Conservation (phyloP, 2,329 filamentous ascomycete species). For the Zymoseptoria pseudotritici region DNA sequence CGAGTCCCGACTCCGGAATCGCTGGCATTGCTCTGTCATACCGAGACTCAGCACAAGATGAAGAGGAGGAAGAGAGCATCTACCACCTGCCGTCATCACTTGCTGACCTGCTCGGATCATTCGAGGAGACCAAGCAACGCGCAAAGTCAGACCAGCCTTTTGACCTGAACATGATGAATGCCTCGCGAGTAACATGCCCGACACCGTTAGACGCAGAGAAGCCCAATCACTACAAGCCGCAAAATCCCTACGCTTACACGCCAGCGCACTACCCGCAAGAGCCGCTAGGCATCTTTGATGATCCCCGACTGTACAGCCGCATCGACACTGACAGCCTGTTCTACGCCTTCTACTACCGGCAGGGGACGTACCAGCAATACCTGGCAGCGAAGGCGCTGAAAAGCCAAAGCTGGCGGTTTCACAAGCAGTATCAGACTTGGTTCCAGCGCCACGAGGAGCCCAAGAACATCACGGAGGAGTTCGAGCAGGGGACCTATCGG, state of each 20-base stretch:
- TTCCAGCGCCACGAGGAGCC: slow-evolving; percentile 98
- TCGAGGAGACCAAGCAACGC: slow-evolving; percentile 72
- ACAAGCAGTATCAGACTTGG: slow-evolving; percentile 99
- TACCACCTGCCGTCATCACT: slow-evolving; percentile 87
- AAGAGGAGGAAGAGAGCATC: slow-evolving; percentile 60
- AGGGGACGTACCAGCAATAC: slow-evolving; percentile 92
- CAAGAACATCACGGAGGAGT: slow-evolving; percentile 97
- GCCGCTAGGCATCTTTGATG: slow-evolving; percentile 83
- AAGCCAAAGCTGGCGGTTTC: slow-evolving; percentile 96
- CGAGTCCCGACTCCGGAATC: slow-evolving; percentile 30
- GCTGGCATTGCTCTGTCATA: slow-evolving; percentile 40
- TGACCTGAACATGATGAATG: slow-evolving; percentile 64
- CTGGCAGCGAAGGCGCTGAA: slow-evolving; percentile 94
- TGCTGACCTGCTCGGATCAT: slow-evolving; percentile 84
- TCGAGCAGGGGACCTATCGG: slow-evolving; percentile 95
- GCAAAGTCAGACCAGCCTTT: slow-evolving; percentile 54
- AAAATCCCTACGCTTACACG: slow-evolving; percentile 65
- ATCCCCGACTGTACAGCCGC: slow-evolving; percentile 75
- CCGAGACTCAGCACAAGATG: slow-evolving; percentile 44
- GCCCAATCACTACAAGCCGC: slow-evolving; percentile 75
- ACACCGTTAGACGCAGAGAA: slow-evolving; percentile 73
- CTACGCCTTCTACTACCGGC: slow-evolving; percentile 98
- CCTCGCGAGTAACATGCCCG: slow-evolving; percentile 66
- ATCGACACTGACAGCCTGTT: slow-evolving; percentile 96
- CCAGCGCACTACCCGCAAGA: slow-evolving; percentile 85